phyloP scores from a whole-genome alignment of 805 yeast genomes.

The Zygoascus biomembranicola region DNA sequence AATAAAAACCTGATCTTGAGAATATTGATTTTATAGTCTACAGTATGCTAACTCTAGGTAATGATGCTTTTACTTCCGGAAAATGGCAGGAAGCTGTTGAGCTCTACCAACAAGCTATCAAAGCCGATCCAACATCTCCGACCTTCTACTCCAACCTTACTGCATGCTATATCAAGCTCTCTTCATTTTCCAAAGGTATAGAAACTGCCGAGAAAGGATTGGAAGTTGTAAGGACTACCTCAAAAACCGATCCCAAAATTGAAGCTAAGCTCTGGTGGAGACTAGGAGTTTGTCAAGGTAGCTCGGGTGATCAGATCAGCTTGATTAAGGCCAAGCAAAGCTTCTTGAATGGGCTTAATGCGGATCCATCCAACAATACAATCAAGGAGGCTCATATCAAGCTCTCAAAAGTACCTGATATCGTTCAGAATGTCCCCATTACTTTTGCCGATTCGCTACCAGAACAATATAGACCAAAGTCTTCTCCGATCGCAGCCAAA shows the following conservation, averaged over 20 bases:
- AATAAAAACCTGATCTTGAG: neutral
- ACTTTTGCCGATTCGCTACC: conserved; percentile 14
- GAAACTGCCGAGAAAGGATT: conserved; percentile 13
- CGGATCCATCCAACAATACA: conserved; percentile 8
- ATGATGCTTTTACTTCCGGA: conserved; percentile 5
- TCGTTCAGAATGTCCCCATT: conserved; percentile 4
- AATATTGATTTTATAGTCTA: neutral
- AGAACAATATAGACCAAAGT: neutral
- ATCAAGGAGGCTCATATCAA: conserved; percentile 9
- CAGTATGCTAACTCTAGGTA: conserved; percentile 10
- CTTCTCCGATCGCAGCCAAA: neutral
- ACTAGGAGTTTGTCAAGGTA: conserved; percentile 10
- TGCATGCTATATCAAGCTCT: conserved; percentile 15
- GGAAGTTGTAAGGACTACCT: neutral
- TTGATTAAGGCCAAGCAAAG: conserved; percentile 4
- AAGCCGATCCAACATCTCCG: conserved; percentile 5
- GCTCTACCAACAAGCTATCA: conserved; percentile 15
- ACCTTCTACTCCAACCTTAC: conserved; percentile 19
- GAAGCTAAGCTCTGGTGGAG: conserved; percentile 14
- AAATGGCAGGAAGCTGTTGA: conserved; percentile 12
- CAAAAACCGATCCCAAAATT: neutral
- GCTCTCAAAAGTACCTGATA: neutral
- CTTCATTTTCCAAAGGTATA: conserved; percentile 9
- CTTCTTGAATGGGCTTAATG: conserved; percentile 9
- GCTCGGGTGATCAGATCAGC: conserved; percentile 5